Conservation (phyloP, 2,329 filamentous ascomycete genomes). For the Colletotrichum brevisporum region DNA sequence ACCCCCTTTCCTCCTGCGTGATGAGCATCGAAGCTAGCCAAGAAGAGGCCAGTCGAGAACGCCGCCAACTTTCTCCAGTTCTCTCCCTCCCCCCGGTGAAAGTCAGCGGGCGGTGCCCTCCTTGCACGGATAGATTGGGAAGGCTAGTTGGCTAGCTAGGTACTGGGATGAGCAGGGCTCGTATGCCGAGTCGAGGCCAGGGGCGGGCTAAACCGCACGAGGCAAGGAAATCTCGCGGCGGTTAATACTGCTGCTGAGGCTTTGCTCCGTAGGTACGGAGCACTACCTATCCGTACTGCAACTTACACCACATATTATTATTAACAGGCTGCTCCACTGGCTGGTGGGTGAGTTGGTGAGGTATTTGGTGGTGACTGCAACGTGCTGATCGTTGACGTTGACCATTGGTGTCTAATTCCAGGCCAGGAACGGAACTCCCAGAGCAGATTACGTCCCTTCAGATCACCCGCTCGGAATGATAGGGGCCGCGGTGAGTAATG, state of each 20-base stretch:
- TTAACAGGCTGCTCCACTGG: conserved; percentile 6
- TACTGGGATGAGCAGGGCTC: conserved; percentile 15
- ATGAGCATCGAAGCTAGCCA: conserved; percentile 16
- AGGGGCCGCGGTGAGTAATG: conserved; percentile 11
- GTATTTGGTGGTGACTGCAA: too few relatives aligned
- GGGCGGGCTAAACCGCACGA: conserved; percentile 20
- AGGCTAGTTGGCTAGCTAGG: too few relatives aligned
- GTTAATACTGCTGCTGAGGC: conserved; percentile 7
- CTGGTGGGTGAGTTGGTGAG: background rate
- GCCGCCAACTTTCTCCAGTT: background rate
- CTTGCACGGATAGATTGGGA: conserved; percentile 24
- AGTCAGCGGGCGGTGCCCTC: conserved; percentile 4
- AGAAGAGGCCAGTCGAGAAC: background rate
- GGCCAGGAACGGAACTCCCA: background rate
- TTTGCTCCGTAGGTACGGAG: background rate
- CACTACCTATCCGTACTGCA: background rate
- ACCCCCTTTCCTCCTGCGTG: background rate
- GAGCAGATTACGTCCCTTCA: conserved; percentile 5
- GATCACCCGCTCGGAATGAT: conserved; percentile 15
- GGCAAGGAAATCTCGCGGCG: conserved; percentile 4
- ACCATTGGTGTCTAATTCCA: conserved; percentile 11
- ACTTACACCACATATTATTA: too few relatives aligned
- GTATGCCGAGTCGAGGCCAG: conserved; percentile 12
- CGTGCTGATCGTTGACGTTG: conserved; percentile 11
- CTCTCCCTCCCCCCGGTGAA: background rate